These are phyloP conservation scores for Ophiostoma novo-ulmi DNA, from an alignment of 2,329 filamentous ascomycete genomes.

Conservation along the genomic window DNA sequence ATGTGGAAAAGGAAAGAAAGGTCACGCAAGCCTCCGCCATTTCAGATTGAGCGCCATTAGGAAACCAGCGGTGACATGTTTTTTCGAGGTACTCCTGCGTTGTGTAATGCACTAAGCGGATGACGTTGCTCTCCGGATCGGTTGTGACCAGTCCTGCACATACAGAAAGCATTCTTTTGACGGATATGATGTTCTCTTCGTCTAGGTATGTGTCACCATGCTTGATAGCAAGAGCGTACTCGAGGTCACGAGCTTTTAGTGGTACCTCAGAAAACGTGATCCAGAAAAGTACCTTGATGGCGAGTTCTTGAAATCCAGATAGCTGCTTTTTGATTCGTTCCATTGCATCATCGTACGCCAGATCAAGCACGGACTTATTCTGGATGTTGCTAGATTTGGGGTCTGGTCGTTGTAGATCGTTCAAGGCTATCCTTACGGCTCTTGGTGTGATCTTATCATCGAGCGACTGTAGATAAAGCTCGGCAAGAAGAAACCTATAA, in stretches of 20 bases:
- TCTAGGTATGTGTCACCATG: neutral
- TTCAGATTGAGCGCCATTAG: neutral
- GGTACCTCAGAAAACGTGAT: neutral
- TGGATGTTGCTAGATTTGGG: neutral
- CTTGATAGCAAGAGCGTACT: neutral
- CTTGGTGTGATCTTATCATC: neutral
- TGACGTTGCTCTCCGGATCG: neutral
- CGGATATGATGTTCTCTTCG: neutral
- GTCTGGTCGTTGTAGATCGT: neutral
- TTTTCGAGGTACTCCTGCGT: neutral
- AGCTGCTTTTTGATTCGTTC: neutral
- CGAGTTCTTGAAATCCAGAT: neutral
- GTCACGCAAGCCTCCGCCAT: neutral
- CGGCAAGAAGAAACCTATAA: neutral
- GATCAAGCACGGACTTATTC: neutral
- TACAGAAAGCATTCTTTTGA: neutral
- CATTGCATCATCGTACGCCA: neutral
- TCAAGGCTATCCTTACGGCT: neutral
- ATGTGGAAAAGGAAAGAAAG: neutral
- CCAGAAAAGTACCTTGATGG: neutral
- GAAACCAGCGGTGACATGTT: neutral
- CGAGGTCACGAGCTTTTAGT: neutral
- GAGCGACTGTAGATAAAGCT: neutral
- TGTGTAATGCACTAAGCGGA: neutral
- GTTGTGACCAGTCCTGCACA: neutral